These are phyloP conservation scores for Mortierella sp. DNA, from an alignment of 371 early-diverging fungal genomes.

Conservation along the genomic window DNA sequence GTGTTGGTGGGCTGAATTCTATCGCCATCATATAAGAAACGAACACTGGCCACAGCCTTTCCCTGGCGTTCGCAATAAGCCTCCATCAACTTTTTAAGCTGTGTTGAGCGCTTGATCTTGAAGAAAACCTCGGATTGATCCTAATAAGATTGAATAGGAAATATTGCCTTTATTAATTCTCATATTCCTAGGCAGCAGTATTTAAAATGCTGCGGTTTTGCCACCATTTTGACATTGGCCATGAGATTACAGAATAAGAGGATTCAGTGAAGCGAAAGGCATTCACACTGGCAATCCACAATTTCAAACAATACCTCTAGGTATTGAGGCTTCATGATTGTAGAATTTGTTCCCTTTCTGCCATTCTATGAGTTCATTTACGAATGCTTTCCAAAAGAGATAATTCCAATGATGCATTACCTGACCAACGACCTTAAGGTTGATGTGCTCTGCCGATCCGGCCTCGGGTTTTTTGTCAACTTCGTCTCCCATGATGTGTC, in stretches of 20 bases:
- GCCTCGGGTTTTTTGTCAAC: constrained; percentile 69
- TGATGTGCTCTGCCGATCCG: constrained; percentile 79
- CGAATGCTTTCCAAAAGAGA: neutral
- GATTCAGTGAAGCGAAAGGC: neutral
- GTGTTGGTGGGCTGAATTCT: constrained; percentile 84
- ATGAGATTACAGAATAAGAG: neutral
- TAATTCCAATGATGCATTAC: constrained; percentile 58
- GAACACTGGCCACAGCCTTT: constrained; percentile 78
- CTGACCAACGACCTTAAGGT: constrained; percentile 87
- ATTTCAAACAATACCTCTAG: neutral
- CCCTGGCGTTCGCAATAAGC: constrained; percentile 89
- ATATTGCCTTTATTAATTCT: neutral
- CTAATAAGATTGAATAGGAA: constrained; percentile 49
- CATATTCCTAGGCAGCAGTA: neutral
- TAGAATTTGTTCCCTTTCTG: neutral
- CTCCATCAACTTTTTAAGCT: constrained; percentile 92
- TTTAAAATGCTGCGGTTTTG: constrained; percentile 3
- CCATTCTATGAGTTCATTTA: neutral
- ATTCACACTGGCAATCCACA: neutral
- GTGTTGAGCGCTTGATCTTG: constrained; percentile 94
- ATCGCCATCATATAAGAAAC: constrained; percentile 92
- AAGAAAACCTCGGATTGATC: constrained; percentile 88
- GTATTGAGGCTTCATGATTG: neutral
- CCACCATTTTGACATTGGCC: constrained; percentile 12
- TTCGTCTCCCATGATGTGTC: constrained; percentile 57